Evolutionary conservation across 371 early-diverging fungal species (phyloP).

Genomic region (Coemansia sp.): DNA sequence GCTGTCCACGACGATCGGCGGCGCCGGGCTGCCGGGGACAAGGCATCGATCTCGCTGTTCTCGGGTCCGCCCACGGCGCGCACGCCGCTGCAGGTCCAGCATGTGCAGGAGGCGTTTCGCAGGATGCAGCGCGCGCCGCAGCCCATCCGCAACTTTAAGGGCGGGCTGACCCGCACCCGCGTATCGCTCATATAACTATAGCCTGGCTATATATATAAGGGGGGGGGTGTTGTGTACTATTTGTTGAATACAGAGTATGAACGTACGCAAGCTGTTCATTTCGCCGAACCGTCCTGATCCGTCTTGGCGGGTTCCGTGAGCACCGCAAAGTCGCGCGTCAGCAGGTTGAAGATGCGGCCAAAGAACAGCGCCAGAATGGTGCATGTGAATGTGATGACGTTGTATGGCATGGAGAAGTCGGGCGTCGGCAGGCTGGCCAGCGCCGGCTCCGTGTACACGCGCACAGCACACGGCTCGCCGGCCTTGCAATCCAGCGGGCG

Average conservation of each 20-base stretch:
- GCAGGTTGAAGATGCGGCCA: slow-evolving; percentile 86
- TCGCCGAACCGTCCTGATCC: background rate
- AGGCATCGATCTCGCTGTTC: slow-evolving; percentile 63
- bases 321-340: slow-evolving; percentile 62
- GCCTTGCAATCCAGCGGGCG: slow-evolving; percentile 17
- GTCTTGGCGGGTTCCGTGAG: background rate
- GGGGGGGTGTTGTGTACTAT: background rate
- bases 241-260: background rate
- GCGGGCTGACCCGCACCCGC: slow-evolving; percentile 72
- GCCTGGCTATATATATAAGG: too few relatives aligned
- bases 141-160: slow-evolving; percentile 73
- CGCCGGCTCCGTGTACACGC: slow-evolving; percentile 80
- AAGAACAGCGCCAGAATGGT: slow-evolving; percentile 94
- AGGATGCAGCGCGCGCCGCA: slow-evolving; percentile 70
- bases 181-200: slow-evolving; percentile 66
- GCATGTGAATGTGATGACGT: slow-evolving; percentile 95
- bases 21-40: slow-evolving; percentile 32
- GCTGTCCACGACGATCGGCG: slow-evolving; percentile 13
- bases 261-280: too few relatives aligned
- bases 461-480: slow-evolving; percentile 41
- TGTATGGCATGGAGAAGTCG: slow-evolving; percentile 98
- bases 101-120: slow-evolving; percentile 90
- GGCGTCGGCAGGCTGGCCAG: slow-evolving; percentile 89
- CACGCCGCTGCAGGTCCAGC: slow-evolving; percentile 77
- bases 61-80: slow-evolving; percentile 73